Percentiles rank a stretch among this genome's conserved stretches.
These are phyloP conservation scores for Kodamaea sp. DNA, from an alignment of 1,139 yeast species.

Conservation along the genomic window DNA sequence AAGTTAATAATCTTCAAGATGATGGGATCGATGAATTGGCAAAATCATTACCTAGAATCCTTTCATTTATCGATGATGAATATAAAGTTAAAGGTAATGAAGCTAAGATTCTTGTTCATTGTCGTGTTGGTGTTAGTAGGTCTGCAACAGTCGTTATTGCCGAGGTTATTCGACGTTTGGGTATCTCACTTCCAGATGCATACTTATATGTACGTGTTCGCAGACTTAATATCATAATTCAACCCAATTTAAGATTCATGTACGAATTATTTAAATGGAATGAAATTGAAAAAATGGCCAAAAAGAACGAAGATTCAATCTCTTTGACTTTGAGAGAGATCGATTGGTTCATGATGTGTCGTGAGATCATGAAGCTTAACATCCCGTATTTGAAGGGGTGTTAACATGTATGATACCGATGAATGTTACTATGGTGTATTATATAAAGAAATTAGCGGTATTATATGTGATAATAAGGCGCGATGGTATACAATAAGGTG, in stretches of 20 bases:
- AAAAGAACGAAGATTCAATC: constrained; percentile 12
- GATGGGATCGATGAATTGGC: constrained; percentile 47
- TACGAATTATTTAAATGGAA: constrained; percentile 51
- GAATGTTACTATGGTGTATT: too few relatives aligned
- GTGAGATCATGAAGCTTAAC: constrained; percentile 77
- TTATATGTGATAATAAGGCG: too few relatives aligned
- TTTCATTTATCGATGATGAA: constrained; percentile 34
- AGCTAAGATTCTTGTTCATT: constrained; percentile 41
- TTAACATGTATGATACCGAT: not conserved
- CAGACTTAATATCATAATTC: constrained; percentile 45
- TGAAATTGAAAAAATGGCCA: constrained; percentile 26
- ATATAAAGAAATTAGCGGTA: too few relatives aligned
- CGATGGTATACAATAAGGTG: too few relatives aligned
- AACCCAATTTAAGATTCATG: constrained; percentile 48
- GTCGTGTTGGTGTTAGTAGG: constrained; percentile 50
- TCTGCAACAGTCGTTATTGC: constrained; percentile 50
- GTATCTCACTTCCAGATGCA: constrained; percentile 38
- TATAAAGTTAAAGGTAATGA: constrained; percentile 25
- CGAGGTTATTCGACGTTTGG: constrained; percentile 42
- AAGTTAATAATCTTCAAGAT: constrained; percentile 45
- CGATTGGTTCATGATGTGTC: constrained; percentile 88
- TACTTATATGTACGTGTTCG: constrained; percentile 46
- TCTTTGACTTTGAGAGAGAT: constrained; percentile 51
- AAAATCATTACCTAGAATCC: constrained; percentile 32
- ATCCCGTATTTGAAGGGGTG: constrained; percentile 44